Conservation (phyloP, 345 rosid species). For the Hibiscus syriacus region DNA sequence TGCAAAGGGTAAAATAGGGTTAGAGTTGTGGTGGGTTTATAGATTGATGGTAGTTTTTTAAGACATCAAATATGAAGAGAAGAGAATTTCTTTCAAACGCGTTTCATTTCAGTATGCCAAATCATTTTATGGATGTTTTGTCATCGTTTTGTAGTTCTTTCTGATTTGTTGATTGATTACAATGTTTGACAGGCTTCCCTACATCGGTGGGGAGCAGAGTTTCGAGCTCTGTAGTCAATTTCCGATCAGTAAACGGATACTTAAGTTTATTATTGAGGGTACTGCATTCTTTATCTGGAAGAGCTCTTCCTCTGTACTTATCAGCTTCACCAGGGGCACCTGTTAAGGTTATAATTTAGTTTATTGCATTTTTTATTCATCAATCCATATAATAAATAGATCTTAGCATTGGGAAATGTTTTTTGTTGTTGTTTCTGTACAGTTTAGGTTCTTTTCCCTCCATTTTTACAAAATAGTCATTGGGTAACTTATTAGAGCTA, state of each 20-base stretch:
- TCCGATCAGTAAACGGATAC: slow-evolving; percentile 14
- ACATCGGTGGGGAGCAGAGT: slow-evolving; percentile 31
- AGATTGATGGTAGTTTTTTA: slow-evolving; percentile 14
- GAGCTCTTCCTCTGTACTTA: slow-evolving; percentile 17
- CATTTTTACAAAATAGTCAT: too few relatives aligned
- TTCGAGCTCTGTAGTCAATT: slow-evolving; percentile 23
- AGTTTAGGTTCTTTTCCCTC: too few relatives aligned
- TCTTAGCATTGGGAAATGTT: too few relatives aligned
- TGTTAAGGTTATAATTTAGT: slow-evolving; percentile 19
- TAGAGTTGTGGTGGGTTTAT: slow-evolving; percentile 10
- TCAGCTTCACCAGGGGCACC: slow-evolving; percentile 18
- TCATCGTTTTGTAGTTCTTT: neutral
- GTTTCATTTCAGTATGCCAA: neutral
- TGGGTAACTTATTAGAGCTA: too few relatives aligned
- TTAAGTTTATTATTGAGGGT: slow-evolving; percentile 20
- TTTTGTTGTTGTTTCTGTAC: too few relatives aligned
- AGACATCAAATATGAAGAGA: slow-evolving; percentile 20
- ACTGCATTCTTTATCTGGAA: slow-evolving; percentile 21
- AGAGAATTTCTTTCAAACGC: slow-evolving; percentile 1
- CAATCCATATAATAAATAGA: neutral
- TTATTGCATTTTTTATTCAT: neutral
- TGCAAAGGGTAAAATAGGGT: slow-evolving; percentile 8
- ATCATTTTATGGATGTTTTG: neutral
- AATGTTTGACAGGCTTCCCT: slow-evolving; percentile 44
- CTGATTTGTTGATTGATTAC: slow-evolving; percentile 18